Evolutionary conservation across 1,284 basidiomycete genomes (phyloP).

Genomic region (Melampsora larici-populina): DNA sequence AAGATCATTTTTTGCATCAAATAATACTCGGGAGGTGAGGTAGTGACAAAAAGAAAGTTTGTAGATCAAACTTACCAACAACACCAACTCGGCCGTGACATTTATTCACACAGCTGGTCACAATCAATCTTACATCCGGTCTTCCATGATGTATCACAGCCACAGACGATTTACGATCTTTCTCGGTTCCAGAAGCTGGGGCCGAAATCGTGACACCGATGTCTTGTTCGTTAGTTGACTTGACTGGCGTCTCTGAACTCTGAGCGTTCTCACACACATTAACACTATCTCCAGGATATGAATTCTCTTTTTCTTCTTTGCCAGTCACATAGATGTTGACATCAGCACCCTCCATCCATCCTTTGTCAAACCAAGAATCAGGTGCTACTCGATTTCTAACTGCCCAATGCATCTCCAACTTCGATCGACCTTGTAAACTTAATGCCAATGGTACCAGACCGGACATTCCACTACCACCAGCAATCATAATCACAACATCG

Average conservation of each 20-base stretch:
- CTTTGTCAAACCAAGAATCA: constrained; percentile 16
- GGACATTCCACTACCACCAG: constrained; percentile 55
- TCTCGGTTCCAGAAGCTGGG: background rate
- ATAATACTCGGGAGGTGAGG: background rate
- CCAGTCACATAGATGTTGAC: constrained; percentile 22
- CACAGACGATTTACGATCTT: background rate
- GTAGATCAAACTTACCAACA: constrained; percentile 3
- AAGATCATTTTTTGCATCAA: background rate
- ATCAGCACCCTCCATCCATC: constrained; percentile 6
- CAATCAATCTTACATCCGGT: constrained; percentile 9
- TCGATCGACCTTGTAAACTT: background rate
- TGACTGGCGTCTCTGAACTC: background rate
- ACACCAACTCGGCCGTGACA: constrained; percentile 21
- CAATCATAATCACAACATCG: constrained; percentile 55
- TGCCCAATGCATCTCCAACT: constrained; percentile 24
- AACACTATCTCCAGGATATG: background rate
- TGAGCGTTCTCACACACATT: background rate
- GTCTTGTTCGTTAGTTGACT: background rate
- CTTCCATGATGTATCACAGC: constrained; percentile 2
- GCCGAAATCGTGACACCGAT: background rate
- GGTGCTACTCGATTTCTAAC: background rate
- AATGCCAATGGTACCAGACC: constrained; percentile 10
- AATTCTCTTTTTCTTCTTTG: no score
- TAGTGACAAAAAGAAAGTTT: background rate
- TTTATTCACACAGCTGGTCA: background rate